These are phyloP conservation scores for Exobasidium rhododendri DNA, from an alignment of 1,284 basidiomycete species.

Conservation along the genomic window DNA sequence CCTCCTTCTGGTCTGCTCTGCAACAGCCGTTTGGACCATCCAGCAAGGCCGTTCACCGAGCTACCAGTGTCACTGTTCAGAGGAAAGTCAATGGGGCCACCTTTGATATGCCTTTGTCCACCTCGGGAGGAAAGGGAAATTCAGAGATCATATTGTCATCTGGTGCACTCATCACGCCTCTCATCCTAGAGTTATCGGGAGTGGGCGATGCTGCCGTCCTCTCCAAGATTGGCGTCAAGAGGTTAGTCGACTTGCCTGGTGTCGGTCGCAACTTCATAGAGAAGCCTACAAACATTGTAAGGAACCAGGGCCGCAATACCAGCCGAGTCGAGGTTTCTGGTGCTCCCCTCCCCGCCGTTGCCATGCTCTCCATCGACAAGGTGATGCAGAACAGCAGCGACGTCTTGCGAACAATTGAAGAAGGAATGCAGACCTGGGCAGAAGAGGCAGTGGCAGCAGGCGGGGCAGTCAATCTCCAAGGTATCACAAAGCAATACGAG, in stretches of 20 bases:
- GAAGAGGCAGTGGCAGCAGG: conserved; percentile 27
- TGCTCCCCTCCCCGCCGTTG: conserved; percentile 1
- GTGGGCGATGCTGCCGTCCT: conserved; percentile 32
- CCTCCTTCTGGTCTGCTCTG: not conserved
- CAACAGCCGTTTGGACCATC: not conserved
- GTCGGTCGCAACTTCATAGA: conserved; percentile 63
- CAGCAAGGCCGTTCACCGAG: not conserved
- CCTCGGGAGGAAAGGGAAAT: not conserved
- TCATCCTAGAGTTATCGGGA: conserved; percentile 40
- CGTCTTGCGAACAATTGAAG: conserved; percentile 49
- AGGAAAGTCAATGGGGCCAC: not conserved
- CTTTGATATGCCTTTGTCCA: not conserved
- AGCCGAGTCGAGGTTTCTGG: not conserved
- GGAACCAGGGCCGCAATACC: not conserved
- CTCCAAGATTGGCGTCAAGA: conserved; percentile 26
- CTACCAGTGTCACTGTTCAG: conserved; percentile 7
- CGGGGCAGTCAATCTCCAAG: conserved; percentile 26
- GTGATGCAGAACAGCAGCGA: not conserved
- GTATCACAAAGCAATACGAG: conserved; percentile 34
- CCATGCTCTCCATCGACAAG: conserved; percentile 7
- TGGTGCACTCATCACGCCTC: conserved; percentile 57
- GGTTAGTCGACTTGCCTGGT: conserved; percentile 57
- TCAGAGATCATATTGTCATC: conserved; percentile 51
- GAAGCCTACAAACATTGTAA: conserved; percentile 46
- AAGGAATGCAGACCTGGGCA: conserved; percentile 41